Conservation (phyloP, 2,329 filamentous ascomycete species). For the Reticulascus tulasneorum region DNA sequence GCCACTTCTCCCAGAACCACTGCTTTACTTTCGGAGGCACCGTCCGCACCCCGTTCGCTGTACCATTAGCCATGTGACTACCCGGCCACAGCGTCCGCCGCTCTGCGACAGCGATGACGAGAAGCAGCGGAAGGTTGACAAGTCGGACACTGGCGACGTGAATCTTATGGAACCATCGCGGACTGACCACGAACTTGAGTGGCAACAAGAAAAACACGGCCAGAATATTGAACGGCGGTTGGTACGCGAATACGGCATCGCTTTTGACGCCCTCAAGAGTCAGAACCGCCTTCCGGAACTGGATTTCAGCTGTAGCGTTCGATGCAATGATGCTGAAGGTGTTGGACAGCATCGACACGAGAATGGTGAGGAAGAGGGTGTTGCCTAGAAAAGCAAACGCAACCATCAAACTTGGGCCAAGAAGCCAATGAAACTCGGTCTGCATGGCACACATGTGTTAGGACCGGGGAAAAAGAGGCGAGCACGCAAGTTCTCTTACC, state of each 20-base stretch:
- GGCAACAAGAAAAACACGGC: constrained; percentile 72
- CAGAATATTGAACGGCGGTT: constrained; percentile 78
- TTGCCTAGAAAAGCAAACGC: constrained; percentile 83
- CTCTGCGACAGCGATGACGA: constrained; percentile 68
- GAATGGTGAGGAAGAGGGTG: constrained; percentile 82
- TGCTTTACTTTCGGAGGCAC: constrained; percentile 25
- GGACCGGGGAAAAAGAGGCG: neutral
- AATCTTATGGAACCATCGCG: constrained; percentile 86
- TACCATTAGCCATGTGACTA: too few relatives aligned
- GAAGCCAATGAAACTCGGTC: constrained; percentile 71
- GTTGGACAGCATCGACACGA: constrained; percentile 82
- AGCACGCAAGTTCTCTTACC: constrained; percentile 26
- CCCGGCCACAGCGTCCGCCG: constrained; percentile 61
- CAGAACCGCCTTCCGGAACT: constrained; percentile 74
- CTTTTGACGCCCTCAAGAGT: constrained; percentile 84
- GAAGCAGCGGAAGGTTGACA: constrained; percentile 70
- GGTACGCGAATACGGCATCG: constrained; percentile 78
- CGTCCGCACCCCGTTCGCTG: constrained; percentile 16
- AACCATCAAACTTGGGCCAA: constrained; percentile 77
- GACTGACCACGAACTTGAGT: constrained; percentile 71
- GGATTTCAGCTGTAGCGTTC: constrained; percentile 78
- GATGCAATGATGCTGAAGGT: constrained; percentile 75
- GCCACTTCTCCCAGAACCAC: constrained; percentile 64
- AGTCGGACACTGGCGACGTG: constrained; percentile 73
- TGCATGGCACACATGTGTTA: constrained; percentile 25